Percentiles rank a stretch among this genome's conserved stretches.
phyloP scores from a whole-genome alignment of 148 eudicot species.

The Chenopodium quinoa region DNA sequence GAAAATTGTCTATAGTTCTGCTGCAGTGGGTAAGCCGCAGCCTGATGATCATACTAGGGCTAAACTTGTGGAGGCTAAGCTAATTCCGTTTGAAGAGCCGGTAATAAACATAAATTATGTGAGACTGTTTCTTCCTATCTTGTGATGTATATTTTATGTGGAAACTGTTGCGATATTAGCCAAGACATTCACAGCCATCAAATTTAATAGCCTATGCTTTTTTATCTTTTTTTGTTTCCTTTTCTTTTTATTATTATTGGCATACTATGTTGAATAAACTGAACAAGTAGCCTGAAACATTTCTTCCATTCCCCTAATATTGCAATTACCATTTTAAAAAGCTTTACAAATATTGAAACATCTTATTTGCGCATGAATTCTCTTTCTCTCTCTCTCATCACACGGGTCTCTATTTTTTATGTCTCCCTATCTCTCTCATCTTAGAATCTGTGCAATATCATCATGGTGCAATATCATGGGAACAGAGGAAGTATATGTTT shows the following conservation, averaged over 20 bases:
- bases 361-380: not conserved
- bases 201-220: not conserved
- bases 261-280: not conserved
- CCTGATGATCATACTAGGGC: conserved; percentile 31
- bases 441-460: no score
- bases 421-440: no score
- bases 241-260: not conserved
- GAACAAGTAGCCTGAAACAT: not conserved
- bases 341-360: no score
- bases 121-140: not conserved
- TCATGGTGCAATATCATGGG: no score
- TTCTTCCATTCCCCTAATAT: no score
- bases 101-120: conserved; percentile 29
- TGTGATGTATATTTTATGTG: not conserved
- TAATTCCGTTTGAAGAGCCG: conserved; percentile 41
- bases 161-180: not conserved
- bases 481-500: not conserved
- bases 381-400: not conserved
- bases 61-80: conserved; percentile 28
- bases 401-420: no score
- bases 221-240: no score
- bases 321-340: no score
- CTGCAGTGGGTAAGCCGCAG: conserved; percentile 25
- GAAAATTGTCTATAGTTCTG: conserved; percentile 35
- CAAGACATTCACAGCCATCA: not conserved